phyloP scores from a whole-genome alignment of 352 stramenopile species.

The Pythium sukuiense region DNA sequence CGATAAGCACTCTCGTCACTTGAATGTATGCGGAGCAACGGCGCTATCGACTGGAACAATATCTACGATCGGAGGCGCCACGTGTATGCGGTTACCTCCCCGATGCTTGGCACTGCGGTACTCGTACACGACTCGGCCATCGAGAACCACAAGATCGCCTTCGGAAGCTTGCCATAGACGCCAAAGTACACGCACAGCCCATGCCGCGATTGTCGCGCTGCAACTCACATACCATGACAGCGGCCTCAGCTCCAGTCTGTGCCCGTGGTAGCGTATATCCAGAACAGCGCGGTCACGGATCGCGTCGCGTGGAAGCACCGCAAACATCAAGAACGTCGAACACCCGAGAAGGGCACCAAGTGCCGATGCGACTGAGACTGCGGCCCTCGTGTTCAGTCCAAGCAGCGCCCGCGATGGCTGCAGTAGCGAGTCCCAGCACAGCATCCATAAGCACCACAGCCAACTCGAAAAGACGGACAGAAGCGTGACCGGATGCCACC shows the following conservation, averaged over 20 bases:
- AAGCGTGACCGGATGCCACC: neutral
- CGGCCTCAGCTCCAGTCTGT: neutral
- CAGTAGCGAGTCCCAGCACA: neutral
- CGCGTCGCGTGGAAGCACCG: neutral
- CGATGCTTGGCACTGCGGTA: neutral
- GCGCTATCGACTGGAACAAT: neutral
- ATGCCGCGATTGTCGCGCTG: neutral
- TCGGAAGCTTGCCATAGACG: neutral
- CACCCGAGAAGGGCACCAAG: neutral
- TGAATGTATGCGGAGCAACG: neutral
- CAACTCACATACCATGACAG: neutral
- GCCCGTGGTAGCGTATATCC: neutral
- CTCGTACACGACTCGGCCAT: neutral
- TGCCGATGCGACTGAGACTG: neutral
- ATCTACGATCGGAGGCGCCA: neutral
- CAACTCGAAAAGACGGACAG: neutral
- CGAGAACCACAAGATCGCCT: neutral
- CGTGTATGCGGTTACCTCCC: neutral
- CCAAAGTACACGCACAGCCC: neutral
- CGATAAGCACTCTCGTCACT: neutral
- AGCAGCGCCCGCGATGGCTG: neutral
- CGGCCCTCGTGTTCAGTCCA: neutral
- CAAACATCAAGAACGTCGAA: neutral
- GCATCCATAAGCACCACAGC: slow-evolving; percentile 8
- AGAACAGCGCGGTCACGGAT: neutral